Conservation (phyloP, 352 stramenopile genomes). For the Pythium aquatile region DNA sequence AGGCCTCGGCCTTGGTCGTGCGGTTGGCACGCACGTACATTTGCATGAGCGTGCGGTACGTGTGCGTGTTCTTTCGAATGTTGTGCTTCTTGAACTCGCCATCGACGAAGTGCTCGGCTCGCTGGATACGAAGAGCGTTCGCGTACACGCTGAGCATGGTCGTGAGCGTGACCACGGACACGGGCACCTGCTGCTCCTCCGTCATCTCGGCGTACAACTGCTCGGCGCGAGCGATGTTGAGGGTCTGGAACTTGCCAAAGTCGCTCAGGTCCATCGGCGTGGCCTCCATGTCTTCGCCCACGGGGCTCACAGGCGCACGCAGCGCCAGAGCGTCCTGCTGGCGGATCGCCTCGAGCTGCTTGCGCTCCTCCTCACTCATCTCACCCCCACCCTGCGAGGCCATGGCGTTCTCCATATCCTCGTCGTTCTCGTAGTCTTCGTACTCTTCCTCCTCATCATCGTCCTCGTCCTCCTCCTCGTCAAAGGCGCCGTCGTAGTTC, state of each 20-base stretch:
- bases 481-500: slow-evolving; percentile 64
- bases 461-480: slow-evolving; percentile 49
- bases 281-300: slow-evolving; percentile 45
- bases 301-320: slow-evolving; percentile 33
- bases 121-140: slow-evolving; percentile 66
- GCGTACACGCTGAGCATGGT: slow-evolving; percentile 76
- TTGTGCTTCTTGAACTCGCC: slow-evolving; percentile 49
- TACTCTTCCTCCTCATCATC: slow-evolving; percentile 25
- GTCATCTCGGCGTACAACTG: slow-evolving; percentile 65
- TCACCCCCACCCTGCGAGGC: slow-evolving; percentile 24
- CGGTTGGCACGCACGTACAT: slow-evolving; percentile 76
- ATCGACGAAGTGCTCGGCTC: slow-evolving; percentile 47
- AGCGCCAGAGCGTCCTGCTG: slow-evolving; percentile 29
- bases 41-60: slow-evolving; percentile 78
- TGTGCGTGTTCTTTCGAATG: slow-evolving; percentile 50
- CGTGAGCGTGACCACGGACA: slow-evolving; percentile 66
- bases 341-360: slow-evolving; percentile 38
- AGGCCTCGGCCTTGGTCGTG: slow-evolving; percentile 46
- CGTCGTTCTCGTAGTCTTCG: slow-evolving; percentile 44
- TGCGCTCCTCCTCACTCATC: slow-evolving; percentile 36
- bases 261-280: slow-evolving; percentile 57
- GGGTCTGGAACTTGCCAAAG: slow-evolving; percentile 70
- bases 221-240: slow-evolving; percentile 68
- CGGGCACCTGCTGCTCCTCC: slow-evolving; percentile 33
- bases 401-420: slow-evolving; percentile 25